Evolutionary conservation across 2,329 filamentous ascomycete species (phyloP), one percentile per base, ranked within the genome.

Genomic region (Penicillium sclerotiorum): DNA sequence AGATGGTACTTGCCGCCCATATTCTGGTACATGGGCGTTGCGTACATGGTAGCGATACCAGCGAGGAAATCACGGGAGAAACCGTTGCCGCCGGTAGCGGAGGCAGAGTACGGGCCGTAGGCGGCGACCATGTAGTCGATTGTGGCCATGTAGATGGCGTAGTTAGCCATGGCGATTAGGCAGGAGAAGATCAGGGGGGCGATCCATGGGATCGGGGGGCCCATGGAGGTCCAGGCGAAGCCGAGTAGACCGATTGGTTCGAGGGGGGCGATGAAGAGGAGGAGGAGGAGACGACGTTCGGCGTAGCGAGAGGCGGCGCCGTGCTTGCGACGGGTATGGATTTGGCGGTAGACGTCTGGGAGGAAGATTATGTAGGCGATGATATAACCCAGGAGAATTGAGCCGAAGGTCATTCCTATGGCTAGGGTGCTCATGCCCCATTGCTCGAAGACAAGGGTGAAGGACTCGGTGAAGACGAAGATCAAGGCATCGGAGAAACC

Each of bases 91-190:
- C 87, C 88, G 0, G 87, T 90, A 1, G 88, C 88, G 0, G 86
- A 89, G 1, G 87, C 87, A 2, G 86, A 83, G 65, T 89, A 90
- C 0, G 83, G 82, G 0, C 87, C 88, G 60, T 90, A 89, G 0
- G 86, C 84, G 50, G 84, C 85, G 28, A 89, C 82, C 81, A 89
- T 89, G 72, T 90, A 90, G 68, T 90, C 85, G 56, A 89, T 87
- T 1, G 86, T 88, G 1, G 86, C 84, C 83, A 88, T 88, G 72
- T 89, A 89, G 50, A 89, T 88, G 27, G 81, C 75, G 50, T 87
- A 88, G 62, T 90, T 90, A 47, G 87, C 87, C 44, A 90, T 85
- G 18, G 86, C 88, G 43, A 90, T 84, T 37, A 88, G 73, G 13
- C 77, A 77, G 1, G 80, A 78, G 56, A 86, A 88, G 39, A 89